Percentiles rank a stretch among this genome's conserved stretches.
Conservation (phyloP, 257 asterid genomes). For the Parsonsia alboflavescens region DNA sequence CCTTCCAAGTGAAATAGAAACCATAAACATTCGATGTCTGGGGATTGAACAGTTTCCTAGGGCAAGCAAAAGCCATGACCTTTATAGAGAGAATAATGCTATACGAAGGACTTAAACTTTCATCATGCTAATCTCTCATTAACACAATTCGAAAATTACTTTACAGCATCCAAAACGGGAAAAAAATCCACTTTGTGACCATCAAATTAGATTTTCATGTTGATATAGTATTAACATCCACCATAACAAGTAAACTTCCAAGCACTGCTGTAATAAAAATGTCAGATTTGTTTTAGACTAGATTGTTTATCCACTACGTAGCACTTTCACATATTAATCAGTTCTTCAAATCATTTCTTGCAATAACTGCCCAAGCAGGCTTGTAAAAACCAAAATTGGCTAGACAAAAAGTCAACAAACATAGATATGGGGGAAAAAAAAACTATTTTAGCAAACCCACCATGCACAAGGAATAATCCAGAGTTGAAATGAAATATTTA, state of each 20-base stretch:
- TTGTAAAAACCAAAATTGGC: neutral
- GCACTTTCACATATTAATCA: neutral
- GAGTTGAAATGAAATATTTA: neutral
- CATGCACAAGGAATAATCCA: neutral
- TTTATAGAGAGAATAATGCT: neutral
- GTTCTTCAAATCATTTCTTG: neutral
- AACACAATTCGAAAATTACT: neutral
- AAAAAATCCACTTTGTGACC: neutral
- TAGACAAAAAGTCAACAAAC: neutral
- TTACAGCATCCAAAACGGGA: neutral
- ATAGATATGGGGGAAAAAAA: neutral
- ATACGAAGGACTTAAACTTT: neutral
- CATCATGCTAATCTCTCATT: neutral
- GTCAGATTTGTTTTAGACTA: neutral
- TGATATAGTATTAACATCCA: neutral
- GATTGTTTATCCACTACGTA: neutral
- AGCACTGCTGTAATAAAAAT: neutral
- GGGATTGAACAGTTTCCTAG: neutral
- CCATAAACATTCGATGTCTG: neutral
- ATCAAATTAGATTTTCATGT: neutral
- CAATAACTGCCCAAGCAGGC: neutral
- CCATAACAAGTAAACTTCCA: neutral
- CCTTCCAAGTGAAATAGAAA: slow-evolving; percentile 8
- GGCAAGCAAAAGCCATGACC: neutral
- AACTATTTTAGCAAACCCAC: neutral